Conservation (phyloP, 371 early-diverging fungal genomes). For the Synchytrium microbalum region DNA sequence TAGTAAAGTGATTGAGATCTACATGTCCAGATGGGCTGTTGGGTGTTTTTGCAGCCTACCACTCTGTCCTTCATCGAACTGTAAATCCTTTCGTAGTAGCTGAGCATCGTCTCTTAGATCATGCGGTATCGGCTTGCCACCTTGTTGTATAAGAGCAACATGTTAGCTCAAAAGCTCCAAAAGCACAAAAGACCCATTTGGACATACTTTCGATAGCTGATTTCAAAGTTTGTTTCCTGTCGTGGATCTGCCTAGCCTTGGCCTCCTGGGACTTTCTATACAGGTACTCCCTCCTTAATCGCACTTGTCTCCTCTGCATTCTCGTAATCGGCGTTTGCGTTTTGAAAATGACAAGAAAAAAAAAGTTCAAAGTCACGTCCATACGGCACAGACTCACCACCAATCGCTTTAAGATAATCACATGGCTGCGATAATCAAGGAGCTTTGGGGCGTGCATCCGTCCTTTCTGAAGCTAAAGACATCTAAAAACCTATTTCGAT, state of each 20-base stretch:
- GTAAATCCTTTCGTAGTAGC: conserved; percentile 64
- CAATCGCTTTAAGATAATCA: not conserved
- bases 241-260: conserved; percentile 81
- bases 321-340: not conserved
- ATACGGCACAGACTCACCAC: not conserved
- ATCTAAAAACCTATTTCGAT: conserved; percentile 6
- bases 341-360: conserved; percentile 8
- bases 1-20: conserved; percentile 1
- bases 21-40: not conserved
- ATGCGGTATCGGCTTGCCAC: conserved; percentile 77
- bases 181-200: too few relatives aligned
- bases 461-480: conserved; percentile 7
- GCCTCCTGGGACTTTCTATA: conserved; percentile 90
- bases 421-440: conserved; percentile 12
- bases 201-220: conserved; percentile 75
- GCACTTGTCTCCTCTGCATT: conserved; percentile 72
- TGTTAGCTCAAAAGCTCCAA: too few relatives aligned
- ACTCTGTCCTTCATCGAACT: conserved; percentile 77
- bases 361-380: not conserved
- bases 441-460: conserved; percentile 12
- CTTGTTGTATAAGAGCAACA: conserved; percentile 28
- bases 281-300: conserved; percentile 85
- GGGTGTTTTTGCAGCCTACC: conserved; percentile 9
- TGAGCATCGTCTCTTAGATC: conserved; percentile 74
- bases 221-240: conserved; percentile 86